Base-by-base conservation (phyloP, 2,329 filamentous ascomycete species). In the Hypoxylon rubiginosum region DNA sequence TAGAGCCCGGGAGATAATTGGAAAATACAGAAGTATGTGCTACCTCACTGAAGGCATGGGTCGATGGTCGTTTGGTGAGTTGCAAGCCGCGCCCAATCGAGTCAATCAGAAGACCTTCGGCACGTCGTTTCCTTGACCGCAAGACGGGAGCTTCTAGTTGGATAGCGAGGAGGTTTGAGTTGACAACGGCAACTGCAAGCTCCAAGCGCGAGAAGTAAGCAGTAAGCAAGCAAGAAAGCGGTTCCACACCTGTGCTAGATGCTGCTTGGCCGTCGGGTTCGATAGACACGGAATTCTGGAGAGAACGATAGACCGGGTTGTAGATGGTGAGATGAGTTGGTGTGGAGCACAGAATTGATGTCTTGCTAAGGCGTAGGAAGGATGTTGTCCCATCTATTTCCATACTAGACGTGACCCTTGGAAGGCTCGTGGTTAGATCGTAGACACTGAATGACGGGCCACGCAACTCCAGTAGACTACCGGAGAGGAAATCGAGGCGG, bases 51-150 rank as follows among this genome's bases (percentile, higher is more conserved):
- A 77, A 4, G 59, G 64, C 50, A 74, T 79, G 30, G 21, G 61
- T 21, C 66, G 81, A 80, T 5, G 74, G 56, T 17, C 80, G 70
- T 68, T 81, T 80, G 3, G 80, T 72, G 10, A 79, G 77, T 1
- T 82, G 73, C 4, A 86, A 80, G 2, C 90, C 91, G 64, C 90
- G 90, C 1, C 91, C 90, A 58, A 94, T 87, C 0, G 91, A 91
- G 74, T 94, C 91, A 34, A 92, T 90, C 26, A 94, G 80, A 7
- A 92, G 82, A 8, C 90, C 90, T 55, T 88, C 85, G 0, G 82
- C 80, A 41, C 85, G 85, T 39, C 85, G 82, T 77, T 87, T 85
- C 67, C 83, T 85, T 63, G 82, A 82, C n/a, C 86, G 82, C 49
- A 79, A 81, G 72, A 84, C 84, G 1, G 88, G 88, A 1, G 86